A percentile compares a stretch with the other conserved stretches of the same genome.
phyloP scores from a whole-genome alignment of 108 stramenopile genomes.

The Epithemia pelagica region DNA sequence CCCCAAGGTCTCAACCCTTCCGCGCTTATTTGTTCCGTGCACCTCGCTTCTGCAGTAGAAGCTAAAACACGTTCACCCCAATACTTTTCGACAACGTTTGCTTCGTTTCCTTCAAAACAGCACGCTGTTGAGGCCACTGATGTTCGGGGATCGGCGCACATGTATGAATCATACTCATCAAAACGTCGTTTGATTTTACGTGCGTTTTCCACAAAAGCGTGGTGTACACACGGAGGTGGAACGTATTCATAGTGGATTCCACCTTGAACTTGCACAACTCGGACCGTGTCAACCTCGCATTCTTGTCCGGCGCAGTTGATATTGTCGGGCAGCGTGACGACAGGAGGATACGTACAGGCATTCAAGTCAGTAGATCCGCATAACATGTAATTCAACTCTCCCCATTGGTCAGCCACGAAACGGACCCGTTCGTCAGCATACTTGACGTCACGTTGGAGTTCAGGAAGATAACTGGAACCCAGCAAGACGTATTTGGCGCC shows the following conservation, averaged over 20 bases:
- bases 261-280: slow-evolving; percentile 37
- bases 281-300: slow-evolving; percentile 47
- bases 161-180: not conserved
- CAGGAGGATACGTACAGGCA: slow-evolving; percentile 22
- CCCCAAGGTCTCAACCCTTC: not conserved
- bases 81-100: not conserved
- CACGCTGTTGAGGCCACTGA: slow-evolving; percentile 18
- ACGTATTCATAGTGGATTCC: slow-evolving; percentile 60
- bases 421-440: not conserved
- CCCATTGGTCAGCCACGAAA: slow-evolving; percentile 17
- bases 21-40: not conserved
- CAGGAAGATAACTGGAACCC: slow-evolving; percentile 15
- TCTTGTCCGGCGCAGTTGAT: slow-evolving; percentile 40
- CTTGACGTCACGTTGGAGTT: not conserved
- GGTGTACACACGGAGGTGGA: slow-evolving; percentile 48
- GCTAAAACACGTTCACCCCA: not conserved
- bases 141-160: slow-evolving; percentile 26
- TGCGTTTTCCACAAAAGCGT: slow-evolving; percentile 40
- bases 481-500: slow-evolving; percentile 48
- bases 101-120: not conserved
- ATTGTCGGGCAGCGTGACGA: slow-evolving; percentile 30
- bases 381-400: slow-evolving; percentile 30
- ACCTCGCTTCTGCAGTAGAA: not conserved
- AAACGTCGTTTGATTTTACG: slow-evolving; percentile 24
- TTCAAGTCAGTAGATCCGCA: slow-evolving; percentile 25